Base-by-base conservation (phyloP, 441 rosid species). In the Bocquillonia castaneifolia region DNA sequence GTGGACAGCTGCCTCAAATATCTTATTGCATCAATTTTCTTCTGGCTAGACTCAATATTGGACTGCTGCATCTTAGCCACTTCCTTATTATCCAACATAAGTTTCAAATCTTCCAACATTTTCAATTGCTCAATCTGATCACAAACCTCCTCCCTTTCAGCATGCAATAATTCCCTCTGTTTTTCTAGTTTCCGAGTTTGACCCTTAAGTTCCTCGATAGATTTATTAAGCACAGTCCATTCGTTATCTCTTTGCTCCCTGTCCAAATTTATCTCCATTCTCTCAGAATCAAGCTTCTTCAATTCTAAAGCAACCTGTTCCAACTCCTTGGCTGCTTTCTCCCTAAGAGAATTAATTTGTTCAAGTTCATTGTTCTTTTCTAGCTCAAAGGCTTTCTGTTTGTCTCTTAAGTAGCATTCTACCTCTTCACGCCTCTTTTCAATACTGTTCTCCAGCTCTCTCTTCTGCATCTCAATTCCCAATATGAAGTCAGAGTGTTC, bases 401-500 rank as follows among this genome's bases (percentile, higher is more conserved):
- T 85, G 59, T 89, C 97, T 81, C 72, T 85, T 42, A 77, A 53
- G 74, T 57, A 45, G 58, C 64, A 53, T 67, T 28, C 32, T 8
- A 65, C 70, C 67, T 93, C 99, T 72, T 93, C 97, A 45, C 88
- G 85, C 78, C 83, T 91, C 66, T 68, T 85, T 69, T 86, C 88
- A 40, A 88, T 74, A 76, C 88, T 85, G 68, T 84, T 80, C 74
- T 91, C 95, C 73, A 93, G 63, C 77, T 93, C 96, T 67, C 82
- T 85, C 77, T 87, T 89, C 72, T 82, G 93, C 82, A 85, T 80
- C 84, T 89, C 98, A 79, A 89, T 87, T 13, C 87, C 96, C 74
- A 87, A 76, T 67, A 86, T 73, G 74, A 91, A 86, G 56, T 88
- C 89, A 26, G 87, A 83, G 42, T 93, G 96, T 75, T 93, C 99